A percentile compares a stretch with the other conserved stretches of the same genome.
These are phyloP conservation scores for Clavariopsis aquatica DNA, from an alignment of 495 filamentous ascomycete genomes.

Conservation along the genomic window DNA sequence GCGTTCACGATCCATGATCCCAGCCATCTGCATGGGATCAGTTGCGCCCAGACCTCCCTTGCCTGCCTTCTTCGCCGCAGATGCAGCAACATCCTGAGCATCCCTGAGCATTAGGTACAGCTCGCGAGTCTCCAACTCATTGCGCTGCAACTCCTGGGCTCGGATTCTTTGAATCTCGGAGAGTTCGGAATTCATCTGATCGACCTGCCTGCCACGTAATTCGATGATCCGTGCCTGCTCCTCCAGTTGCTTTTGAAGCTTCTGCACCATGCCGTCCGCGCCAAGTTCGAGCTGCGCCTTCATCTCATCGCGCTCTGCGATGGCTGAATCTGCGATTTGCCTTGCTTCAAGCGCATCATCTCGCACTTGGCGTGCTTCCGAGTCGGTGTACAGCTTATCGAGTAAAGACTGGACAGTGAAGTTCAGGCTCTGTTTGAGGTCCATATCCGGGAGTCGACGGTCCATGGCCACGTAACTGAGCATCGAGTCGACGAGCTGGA, in stretches of 20 bases:
- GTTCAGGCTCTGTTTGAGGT: slow-evolving; percentile 93
- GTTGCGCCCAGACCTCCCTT: slow-evolving; percentile 57
- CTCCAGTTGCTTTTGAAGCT: slow-evolving; percentile 87
- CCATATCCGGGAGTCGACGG: slow-evolving; percentile 90
- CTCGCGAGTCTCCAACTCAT: slow-evolving; percentile 93
- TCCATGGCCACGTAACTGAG: slow-evolving; percentile 99
- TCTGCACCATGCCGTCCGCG: slow-evolving; percentile 89
- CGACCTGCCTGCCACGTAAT: slow-evolving; percentile 79
- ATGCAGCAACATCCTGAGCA: slow-evolving; percentile 90
- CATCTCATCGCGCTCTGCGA: slow-evolving; percentile 97
- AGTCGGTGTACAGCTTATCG: slow-evolving; percentile 94
- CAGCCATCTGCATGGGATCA: slow-evolving; percentile 75
- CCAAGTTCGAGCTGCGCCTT: slow-evolving; percentile 87
- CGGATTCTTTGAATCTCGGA: slow-evolving; percentile 82
- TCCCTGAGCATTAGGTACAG: slow-evolving; percentile 98
- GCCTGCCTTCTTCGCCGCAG: slow-evolving; percentile 59
- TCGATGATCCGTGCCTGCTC: slow-evolving; percentile 90
- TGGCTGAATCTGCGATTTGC: slow-evolving; percentile 90
- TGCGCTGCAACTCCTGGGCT: slow-evolving; percentile 88
- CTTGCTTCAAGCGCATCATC: slow-evolving; percentile 88
- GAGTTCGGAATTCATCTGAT: slow-evolving; percentile 83
- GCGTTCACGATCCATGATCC: slow-evolving; percentile 87
- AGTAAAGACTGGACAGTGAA: slow-evolving; percentile 95
- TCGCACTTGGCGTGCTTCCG: slow-evolving; percentile 83
- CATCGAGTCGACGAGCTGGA: slow-evolving; percentile 97